Evolutionary conservation across 176 grass and related monocot species (phyloP).

Genomic region (Eragrostis curvula): DNA sequence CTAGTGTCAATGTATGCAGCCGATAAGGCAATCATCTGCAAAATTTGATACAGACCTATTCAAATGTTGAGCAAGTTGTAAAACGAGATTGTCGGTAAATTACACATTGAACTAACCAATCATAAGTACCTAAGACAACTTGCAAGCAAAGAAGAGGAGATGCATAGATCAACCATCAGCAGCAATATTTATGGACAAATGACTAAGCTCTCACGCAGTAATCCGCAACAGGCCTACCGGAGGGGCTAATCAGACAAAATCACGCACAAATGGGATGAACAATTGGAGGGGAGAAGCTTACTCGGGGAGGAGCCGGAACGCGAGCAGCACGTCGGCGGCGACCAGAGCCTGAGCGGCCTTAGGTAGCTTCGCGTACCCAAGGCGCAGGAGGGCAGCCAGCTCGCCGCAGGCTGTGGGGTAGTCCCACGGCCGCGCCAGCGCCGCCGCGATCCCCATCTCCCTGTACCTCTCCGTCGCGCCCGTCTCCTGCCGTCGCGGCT

Average conservation of each 20-base stretch:
- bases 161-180: not conserved
- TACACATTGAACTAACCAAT: not conserved
- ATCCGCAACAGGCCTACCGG: not conserved
- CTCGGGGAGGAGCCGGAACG: conserved; percentile 80
- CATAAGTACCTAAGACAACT: not conserved
- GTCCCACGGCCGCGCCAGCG: conserved; percentile 64
- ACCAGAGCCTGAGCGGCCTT: conserved; percentile 69
- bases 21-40: not conserved
- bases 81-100: not conserved
- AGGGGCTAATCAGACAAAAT: not conserved
- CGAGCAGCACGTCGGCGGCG: conserved; percentile 60
- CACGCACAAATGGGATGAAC: not conserved
- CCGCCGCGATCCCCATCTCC: conserved; percentile 57
- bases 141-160: conserved; percentile 10
- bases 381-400: conserved; percentile 64
- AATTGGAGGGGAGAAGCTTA: conserved; percentile 30
- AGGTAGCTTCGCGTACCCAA: conserved; percentile 58
- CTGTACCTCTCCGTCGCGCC: conserved; percentile 49
- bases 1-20: not conserved
- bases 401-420: conserved; percentile 83
- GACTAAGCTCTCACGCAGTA: not conserved
- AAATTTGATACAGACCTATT: not conserved
- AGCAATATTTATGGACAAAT: not conserved
- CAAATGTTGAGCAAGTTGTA: not conserved
- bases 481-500: conserved; percentile 45